Base-by-base conservation (phyloP, 148 eudicot genomes). In the Pharnaceum exiguum region DNA sequence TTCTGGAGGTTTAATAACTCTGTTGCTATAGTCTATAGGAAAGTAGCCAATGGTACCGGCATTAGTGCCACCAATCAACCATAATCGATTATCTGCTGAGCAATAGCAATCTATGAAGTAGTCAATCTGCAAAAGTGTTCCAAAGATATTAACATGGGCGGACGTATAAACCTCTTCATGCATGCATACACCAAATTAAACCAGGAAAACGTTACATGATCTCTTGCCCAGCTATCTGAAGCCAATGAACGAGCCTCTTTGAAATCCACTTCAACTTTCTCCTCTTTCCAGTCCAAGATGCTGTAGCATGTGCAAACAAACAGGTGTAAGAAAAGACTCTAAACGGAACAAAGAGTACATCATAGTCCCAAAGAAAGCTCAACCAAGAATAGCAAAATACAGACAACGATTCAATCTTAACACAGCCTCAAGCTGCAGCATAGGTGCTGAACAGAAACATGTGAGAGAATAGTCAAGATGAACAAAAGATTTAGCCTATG, bases 91-190 rank as follows among this genome's bases (percentile, higher is more conserved):
- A 46, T 89, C 91, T 3, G 44, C 51, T 7, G 91, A 78, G 68
- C 74, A 74, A 59, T 86, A 83, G 63, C 96, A 93, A 66, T 93
- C 96, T 13, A 93, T 83, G 75, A 93, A 89, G 76, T 89, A 93
- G 77, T 93, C 96, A 60, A 93, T 79, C 99, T 93, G 85, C 62
- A 40, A 64, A 33, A 5, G 59, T 1, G 43, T 16, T 23, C 19
- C 12, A 16, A 16, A 19, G 43, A 49, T 59, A 32, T 63, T 16
- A 29, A 51, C 18, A 33, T 18, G 13, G 13, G 18, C 36, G 3
- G 51, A 18, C 3, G 26, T 5, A 61, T 49, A 1, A 48, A 9
- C n/a, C 10, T 5, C 25, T 40, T 47, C 26, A n/a, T 22, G 2
- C 13, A 47, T 16, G 43, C 8, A 48, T 27, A 15, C 50, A 15